phyloP scores from a whole-genome alignment of 441 rosid species.

The Adansonia rubrostipa region DNA sequence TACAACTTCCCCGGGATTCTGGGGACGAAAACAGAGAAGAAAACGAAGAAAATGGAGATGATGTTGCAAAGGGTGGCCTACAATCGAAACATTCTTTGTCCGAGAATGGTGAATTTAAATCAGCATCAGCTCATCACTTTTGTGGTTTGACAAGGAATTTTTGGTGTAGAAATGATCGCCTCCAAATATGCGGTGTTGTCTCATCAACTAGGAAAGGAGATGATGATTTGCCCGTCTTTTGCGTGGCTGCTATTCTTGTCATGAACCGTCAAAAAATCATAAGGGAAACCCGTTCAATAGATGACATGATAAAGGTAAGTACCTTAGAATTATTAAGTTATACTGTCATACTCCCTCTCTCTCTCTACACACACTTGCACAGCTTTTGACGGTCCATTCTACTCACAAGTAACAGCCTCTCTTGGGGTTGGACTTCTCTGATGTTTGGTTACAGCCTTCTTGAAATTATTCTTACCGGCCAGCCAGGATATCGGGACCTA shows the following conservation, averaged over 20 bases:
- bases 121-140: constrained; percentile 58
- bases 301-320: constrained; percentile 92
- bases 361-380: background rate
- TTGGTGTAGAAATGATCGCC: constrained; percentile 67
- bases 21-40: constrained; percentile 53
- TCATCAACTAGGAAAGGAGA: constrained; percentile 70
- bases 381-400: background rate
- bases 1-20: constrained; percentile 57
- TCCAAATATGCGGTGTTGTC: constrained; percentile 52
- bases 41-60: constrained; percentile 45
- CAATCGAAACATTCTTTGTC: constrained; percentile 45
- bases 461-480: background rate
- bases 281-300: constrained; percentile 79
- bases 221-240: constrained; percentile 80
- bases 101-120: constrained; percentile 53
- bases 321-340: constrained; percentile 21
- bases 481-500: background rate
- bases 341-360: constrained; percentile 18
- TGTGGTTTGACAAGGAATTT: constrained; percentile 80
- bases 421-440: background rate
- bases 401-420: background rate
- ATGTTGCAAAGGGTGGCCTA: constrained; percentile 47
- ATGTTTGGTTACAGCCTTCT: background rate
- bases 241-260: constrained; percentile 89
- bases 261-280: constrained; percentile 87